Conservation (phyloP, 2,329 filamentous ascomycete species). For the Ilyonectria sp. region DNA sequence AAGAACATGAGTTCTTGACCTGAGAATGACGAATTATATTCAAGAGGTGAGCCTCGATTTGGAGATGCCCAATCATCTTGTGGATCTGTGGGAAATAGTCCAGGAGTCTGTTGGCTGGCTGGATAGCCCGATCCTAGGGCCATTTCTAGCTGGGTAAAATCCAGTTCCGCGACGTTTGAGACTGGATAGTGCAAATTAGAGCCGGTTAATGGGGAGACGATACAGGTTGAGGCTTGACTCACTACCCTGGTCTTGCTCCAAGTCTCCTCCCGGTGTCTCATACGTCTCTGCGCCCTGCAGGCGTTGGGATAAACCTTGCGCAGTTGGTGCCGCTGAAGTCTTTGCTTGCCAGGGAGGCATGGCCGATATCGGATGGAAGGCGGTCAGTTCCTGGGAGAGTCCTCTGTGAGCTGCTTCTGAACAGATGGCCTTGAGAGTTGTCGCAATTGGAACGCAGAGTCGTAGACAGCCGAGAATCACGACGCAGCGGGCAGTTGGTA, state of each 20-base stretch:
- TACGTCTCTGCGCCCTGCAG: not conserved
- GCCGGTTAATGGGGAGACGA: not conserved
- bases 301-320: not conserved
- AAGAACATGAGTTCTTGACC: not conserved
- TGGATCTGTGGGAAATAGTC: not conserved
- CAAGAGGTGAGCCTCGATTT: not conserved
- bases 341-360: conserved; percentile 5
- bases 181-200: not conserved
- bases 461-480: not conserved
- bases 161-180: not conserved
- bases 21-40: not conserved
- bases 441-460: not conserved
- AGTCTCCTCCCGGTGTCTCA: not conserved
- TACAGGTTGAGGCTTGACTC: not conserved
- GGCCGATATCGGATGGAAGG: not conserved
- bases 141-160: conserved; percentile 2
- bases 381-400: not conserved
- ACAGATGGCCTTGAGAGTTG: not conserved
- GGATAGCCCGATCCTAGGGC: not conserved
- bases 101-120: not conserved
- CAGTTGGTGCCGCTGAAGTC: not conserved
- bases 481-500: not conserved
- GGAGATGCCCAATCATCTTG: not conserved
- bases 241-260: conserved; percentile 4
- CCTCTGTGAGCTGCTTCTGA: not conserved